Percentiles rank a stretch among this genome's conserved stretches.
These are phyloP conservation scores for Cladosporium oxysporum DNA, from an alignment of 2,329 filamentous ascomycete genomes.

Conservation along the genomic window DNA sequence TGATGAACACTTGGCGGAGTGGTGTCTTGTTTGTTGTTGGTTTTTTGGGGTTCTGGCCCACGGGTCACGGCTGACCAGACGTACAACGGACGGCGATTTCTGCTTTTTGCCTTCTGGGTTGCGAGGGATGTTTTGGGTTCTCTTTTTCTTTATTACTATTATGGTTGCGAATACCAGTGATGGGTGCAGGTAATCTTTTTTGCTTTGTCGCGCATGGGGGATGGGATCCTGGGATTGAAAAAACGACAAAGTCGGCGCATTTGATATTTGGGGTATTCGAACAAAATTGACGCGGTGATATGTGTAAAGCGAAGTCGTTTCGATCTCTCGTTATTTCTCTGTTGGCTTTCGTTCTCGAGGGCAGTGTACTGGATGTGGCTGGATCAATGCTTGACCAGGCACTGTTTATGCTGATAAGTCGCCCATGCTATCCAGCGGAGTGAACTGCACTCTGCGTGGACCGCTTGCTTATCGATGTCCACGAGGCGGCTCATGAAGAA, in stretches of 20 bases:
- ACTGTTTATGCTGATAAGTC: background rate
- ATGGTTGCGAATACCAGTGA: slow-evolving; percentile 17
- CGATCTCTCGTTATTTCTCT: background rate
- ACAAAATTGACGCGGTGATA: background rate
- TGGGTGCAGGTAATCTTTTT: slow-evolving; percentile 16
- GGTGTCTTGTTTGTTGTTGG: slow-evolving; percentile 1
- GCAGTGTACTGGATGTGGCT: background rate
- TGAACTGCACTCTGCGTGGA: background rate
- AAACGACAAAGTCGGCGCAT: background rate
- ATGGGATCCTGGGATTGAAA: background rate
- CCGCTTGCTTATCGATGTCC: background rate
- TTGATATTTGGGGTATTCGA: slow-evolving; percentile 3
- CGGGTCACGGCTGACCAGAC: background rate
- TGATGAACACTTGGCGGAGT: slow-evolving; percentile 5
- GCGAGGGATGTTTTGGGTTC: background rate
- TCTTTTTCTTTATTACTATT: slow-evolving; percentile 1
- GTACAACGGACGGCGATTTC: slow-evolving; percentile 13
- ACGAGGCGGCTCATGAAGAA: background rate
- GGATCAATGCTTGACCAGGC: background rate
- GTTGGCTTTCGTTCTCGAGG: background rate
- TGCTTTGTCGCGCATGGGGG: slow-evolving; percentile 9
- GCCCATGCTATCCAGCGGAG: background rate
- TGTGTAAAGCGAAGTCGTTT: background rate
- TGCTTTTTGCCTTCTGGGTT: slow-evolving; percentile 9
- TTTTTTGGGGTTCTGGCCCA: background rate